Evolutionary conservation across 192 early-diverging fungal species (phyloP).

Genomic region (Backusella luteola): DNA sequence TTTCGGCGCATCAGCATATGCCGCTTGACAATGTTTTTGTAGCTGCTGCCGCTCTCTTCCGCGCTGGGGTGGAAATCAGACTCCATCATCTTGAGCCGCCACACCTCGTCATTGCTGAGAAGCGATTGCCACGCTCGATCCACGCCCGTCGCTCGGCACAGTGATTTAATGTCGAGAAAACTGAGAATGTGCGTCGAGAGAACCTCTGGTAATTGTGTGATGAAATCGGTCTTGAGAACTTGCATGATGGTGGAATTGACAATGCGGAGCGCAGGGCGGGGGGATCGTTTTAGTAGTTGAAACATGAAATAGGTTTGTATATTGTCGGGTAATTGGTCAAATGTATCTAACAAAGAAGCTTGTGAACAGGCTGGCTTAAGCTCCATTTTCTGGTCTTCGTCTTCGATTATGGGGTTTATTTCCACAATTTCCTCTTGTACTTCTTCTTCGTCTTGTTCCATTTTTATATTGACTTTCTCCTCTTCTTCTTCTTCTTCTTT

Average conservation of each 20-base stretch:
- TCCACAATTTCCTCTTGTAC: not conserved
- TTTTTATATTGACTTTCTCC: not conserved
- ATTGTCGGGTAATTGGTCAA: conserved; percentile 71
- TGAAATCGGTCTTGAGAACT: conserved; percentile 85
- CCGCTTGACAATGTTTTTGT: conserved; percentile 77
- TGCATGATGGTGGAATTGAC: conserved; percentile 81
- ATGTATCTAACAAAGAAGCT: conserved; percentile 52
- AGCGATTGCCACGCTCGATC: conserved; percentile 73
- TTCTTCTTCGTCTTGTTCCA: not conserved
- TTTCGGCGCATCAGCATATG: conserved; percentile 80
- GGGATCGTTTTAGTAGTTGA: conserved; percentile 82
- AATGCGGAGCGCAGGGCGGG: conserved; percentile 74
- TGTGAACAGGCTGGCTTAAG: not conserved
- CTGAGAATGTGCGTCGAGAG: conserved; percentile 74
- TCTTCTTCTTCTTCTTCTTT: not conserved
- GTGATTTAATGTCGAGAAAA: conserved; percentile 76
- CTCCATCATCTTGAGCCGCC: conserved; percentile 42
- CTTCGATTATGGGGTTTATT: not conserved
- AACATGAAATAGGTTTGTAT: conserved; percentile 90
- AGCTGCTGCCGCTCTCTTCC: conserved; percentile 46
- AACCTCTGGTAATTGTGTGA: conserved; percentile 67
- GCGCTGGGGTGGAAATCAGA: conserved; percentile 44
- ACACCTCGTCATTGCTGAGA: conserved; percentile 62
- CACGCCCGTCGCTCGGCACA: conserved; percentile 79
- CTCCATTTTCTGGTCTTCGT: not conserved